These are phyloP conservation scores for Globisporangium carolinianum DNA, from an alignment of 352 stramenopile genomes.

Conservation along the genomic window DNA sequence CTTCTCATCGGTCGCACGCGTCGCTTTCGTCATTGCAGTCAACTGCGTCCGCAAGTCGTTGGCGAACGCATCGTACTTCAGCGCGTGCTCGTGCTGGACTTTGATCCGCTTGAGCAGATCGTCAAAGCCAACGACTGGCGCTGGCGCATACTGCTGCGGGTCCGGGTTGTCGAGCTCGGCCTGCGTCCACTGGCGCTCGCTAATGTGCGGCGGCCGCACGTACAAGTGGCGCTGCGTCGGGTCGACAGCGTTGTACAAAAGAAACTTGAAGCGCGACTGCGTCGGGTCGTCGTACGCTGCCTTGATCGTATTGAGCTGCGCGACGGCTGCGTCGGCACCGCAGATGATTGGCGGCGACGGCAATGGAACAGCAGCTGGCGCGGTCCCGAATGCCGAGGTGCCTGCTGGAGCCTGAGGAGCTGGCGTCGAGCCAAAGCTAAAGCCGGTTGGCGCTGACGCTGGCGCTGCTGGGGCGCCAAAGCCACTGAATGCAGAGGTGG, in stretches of 20 bases:
- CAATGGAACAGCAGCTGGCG: slow-evolving; percentile 20
- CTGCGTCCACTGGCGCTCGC: slow-evolving; percentile 80
- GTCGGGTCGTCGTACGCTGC: slow-evolving; percentile 75
- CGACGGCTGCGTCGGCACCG: slow-evolving; percentile 63
- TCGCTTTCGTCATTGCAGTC: slow-evolving; percentile 78
- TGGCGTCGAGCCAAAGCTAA: slow-evolving; percentile 25
- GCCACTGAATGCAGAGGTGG: slow-evolving; percentile 20
- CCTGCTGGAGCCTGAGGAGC: slow-evolving; percentile 16
- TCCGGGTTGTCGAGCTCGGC: slow-evolving; percentile 84
- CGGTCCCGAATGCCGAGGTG: slow-evolving; percentile 24
- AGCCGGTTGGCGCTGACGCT: slow-evolving; percentile 11
- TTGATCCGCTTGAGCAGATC: slow-evolving; percentile 79
- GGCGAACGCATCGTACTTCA: slow-evolving; percentile 80
- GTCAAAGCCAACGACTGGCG: slow-evolving; percentile 71
- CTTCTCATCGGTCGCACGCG: slow-evolving; percentile 75
- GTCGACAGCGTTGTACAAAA: slow-evolving; percentile 87
- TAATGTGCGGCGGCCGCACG: slow-evolving; percentile 69
- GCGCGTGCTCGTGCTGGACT: slow-evolving; percentile 69
- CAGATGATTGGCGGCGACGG: slow-evolving; percentile 66
- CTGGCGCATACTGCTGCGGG: slow-evolving; percentile 67
- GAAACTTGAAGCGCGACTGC: slow-evolving; percentile 86
- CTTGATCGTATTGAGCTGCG: slow-evolving; percentile 77
- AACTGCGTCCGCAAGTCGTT: slow-evolving; percentile 68
- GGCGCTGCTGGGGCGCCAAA: slow-evolving; percentile 18
- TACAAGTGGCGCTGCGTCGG: slow-evolving; percentile 78